phyloP scores from a whole-genome alignment of 371 early-diverging fungal species.

The Lichtheimia ramosa region DNA sequence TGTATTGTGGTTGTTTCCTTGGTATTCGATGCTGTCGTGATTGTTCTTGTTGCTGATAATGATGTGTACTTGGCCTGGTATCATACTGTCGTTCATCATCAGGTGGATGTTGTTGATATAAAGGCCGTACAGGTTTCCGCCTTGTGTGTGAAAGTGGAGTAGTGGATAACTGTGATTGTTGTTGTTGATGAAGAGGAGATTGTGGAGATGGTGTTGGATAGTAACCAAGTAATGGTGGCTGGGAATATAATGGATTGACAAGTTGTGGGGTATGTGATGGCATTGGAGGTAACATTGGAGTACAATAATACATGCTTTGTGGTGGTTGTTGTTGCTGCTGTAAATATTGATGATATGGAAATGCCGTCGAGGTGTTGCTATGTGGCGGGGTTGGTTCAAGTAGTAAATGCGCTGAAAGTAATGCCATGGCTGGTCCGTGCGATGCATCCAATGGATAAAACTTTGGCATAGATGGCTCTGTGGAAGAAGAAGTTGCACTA shows the following conservation, averaged over 20 bases:
- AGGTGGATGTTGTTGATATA: background rate
- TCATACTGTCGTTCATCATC: background rate
- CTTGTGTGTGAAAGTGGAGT: slow-evolving; percentile 1
- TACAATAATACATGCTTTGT: slow-evolving; percentile 2
- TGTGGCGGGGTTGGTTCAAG: slow-evolving; percentile 4
- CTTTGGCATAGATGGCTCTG: slow-evolving; percentile 16
- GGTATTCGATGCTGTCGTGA: slow-evolving; percentile 3
- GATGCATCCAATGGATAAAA: slow-evolving; percentile 18
- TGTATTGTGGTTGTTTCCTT: slow-evolving; percentile 15
- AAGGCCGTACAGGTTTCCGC: slow-evolving; percentile 8
- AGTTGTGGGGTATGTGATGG: background rate
- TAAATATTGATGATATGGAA: background rate
- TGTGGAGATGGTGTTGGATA: slow-evolving; percentile 2
- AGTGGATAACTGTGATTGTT: background rate
- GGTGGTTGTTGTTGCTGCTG: slow-evolving; percentile 4
- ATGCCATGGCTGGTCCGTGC: slow-evolving; percentile 16
- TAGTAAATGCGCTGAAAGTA: slow-evolving; percentile 12
- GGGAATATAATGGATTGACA: too few relatives aligned
- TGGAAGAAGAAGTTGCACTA: background rate
- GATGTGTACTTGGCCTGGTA: background rate
- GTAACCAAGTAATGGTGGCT: background rate
- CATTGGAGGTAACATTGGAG: slow-evolving; percentile 1
- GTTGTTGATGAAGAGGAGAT: background rate
- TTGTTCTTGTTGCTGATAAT: background rate
- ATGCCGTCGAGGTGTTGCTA: background rate